Evolutionary conservation across 2,329 filamentous ascomycete genomes (phyloP), one percentile per base, ranked within the genome.

Genomic region (Claviceps sp.): DNA sequence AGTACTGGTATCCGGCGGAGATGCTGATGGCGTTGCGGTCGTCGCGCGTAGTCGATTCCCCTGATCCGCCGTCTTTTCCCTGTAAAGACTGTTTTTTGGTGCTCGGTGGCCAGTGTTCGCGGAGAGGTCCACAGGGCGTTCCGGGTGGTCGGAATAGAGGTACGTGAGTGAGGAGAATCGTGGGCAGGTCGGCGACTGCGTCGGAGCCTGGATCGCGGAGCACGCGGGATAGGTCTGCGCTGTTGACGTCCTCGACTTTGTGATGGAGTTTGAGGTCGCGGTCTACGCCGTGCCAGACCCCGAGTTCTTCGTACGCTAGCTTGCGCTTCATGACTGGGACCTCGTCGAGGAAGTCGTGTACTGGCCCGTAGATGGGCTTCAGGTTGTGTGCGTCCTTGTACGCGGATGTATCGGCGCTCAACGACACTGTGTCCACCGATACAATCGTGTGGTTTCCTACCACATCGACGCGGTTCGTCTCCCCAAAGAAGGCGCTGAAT

Each of bases 401-500:
- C 47, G 71, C 64, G 2, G 78, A 79, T 2, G 72, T 72, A 45
- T 65, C 76, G 3, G 93, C 91, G 62, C 88, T 95, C 60, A 97
- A 68, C 0, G 90, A 96, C 4, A 95, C 83, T 0, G 85, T 80
- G 64, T 98, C 93, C 7, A 98, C 77, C 0, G 88, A 94, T 20
- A 98, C 87, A 63, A 98, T 89, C 0, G 88, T 94, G 65, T 98
- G 93, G 62, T 98, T 98, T 13, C 88, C 93, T 50, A 97, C 77
- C 5, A 97, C 77, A 64, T 97, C 89, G 20, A 98, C 82, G 8
- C 88, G 77, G 66, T 96, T 97, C n/a, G 83, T 80, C 51, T 93
- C 84, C 4, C 93, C 93, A 68, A 98, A 97, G 63, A 84, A 95
- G 3, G 84, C 80, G 61, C 85, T 80, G 65, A 97, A 98, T 16